phyloP scores from a whole-genome alignment of 805 yeast genomes.

The Osmozyma mogii region DNA sequence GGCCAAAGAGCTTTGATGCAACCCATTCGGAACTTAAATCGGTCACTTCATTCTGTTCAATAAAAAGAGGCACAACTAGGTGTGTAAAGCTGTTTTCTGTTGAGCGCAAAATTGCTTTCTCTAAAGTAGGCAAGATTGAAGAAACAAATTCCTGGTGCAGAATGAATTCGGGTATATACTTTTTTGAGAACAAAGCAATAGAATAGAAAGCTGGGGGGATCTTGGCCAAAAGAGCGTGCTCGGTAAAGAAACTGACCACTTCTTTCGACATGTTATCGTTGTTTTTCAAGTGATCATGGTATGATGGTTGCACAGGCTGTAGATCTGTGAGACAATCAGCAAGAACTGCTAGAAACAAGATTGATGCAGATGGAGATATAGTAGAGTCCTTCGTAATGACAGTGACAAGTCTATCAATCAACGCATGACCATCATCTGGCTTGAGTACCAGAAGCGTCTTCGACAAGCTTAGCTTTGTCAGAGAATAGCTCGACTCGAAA shows the following conservation, averaged over 20 bases:
- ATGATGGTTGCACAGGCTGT: slow-evolving; percentile 19
- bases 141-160: slow-evolving; percentile 27
- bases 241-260: slow-evolving; percentile 20
- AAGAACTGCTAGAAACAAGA: slow-evolving; percentile 19
- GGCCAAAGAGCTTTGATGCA: slow-evolving; percentile 39
- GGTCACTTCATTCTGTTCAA: slow-evolving; percentile 13
- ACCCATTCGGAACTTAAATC: slow-evolving; percentile 33
- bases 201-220: slow-evolving; percentile 27
- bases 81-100: slow-evolving; percentile 61
- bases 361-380: slow-evolving; percentile 6
- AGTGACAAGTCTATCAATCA: slow-evolving; percentile 3
- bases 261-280: slow-evolving; percentile 3
- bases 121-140: slow-evolving; percentile 50
- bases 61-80: slow-evolving; percentile 45
- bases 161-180: slow-evolving; percentile 38
- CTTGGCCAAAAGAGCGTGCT: slow-evolving; percentile 41
- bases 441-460: slow-evolving; percentile 2
- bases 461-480: slow-evolving; percentile 19
- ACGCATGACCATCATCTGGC: slow-evolving; percentile 1
- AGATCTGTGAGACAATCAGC: slow-evolving; percentile 16
- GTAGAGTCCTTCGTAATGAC: slow-evolving; percentile 1
- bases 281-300: slow-evolving; percentile 9
- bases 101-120: slow-evolving; percentile 69
- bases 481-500: slow-evolving; percentile 19
- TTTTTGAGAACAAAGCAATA: slow-evolving; percentile 29